These are phyloP conservation scores for Serendipita sp. DNA, from an alignment of 768 basidiomycete species.

Conservation along the genomic window DNA sequence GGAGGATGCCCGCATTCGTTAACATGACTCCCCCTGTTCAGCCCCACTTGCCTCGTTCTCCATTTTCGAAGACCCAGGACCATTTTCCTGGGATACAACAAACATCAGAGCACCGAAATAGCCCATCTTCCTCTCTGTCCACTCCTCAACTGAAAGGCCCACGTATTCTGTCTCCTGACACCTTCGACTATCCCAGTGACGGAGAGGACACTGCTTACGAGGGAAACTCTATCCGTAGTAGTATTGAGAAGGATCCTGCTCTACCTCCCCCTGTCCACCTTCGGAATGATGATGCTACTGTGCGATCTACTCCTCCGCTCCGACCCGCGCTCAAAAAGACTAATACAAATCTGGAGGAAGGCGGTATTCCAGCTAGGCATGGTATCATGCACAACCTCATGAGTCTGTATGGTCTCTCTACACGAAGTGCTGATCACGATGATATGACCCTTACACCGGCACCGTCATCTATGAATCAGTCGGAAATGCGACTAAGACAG, in stretches of 20 bases:
- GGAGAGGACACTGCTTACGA: neutral
- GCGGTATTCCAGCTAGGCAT: conserved; percentile 16
- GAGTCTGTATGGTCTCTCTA: conserved; percentile 30
- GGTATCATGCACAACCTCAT: conserved; percentile 36
- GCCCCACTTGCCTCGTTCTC: too few species aligned
- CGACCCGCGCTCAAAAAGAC: conserved; percentile 12
- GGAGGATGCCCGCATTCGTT: neutral
- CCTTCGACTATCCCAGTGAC: neutral
- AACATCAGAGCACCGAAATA: too few species aligned
- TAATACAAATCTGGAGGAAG: neutral
- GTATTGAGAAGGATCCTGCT: neutral
- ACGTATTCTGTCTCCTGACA: neutral
- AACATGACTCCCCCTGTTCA: too few species aligned
- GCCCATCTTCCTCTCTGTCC: too few species aligned
- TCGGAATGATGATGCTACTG: neutral
- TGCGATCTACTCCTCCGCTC: conserved; percentile 12
- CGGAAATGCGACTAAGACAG: conserved; percentile 11
- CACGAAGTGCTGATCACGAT: conserved; percentile 14
- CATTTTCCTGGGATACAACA: too few species aligned
- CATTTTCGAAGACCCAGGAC: too few species aligned
- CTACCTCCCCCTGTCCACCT: neutral
- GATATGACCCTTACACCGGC: neutral
- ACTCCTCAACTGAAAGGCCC: too few species aligned
- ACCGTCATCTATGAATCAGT: conserved; percentile 12
- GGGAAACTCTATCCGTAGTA: neutral